A percentile compares a stretch with the other conserved stretches of the same genome.
Evolutionary conservation across 441 rosid species (phyloP).

Genomic region (Bruguiera hainesii): DNA sequence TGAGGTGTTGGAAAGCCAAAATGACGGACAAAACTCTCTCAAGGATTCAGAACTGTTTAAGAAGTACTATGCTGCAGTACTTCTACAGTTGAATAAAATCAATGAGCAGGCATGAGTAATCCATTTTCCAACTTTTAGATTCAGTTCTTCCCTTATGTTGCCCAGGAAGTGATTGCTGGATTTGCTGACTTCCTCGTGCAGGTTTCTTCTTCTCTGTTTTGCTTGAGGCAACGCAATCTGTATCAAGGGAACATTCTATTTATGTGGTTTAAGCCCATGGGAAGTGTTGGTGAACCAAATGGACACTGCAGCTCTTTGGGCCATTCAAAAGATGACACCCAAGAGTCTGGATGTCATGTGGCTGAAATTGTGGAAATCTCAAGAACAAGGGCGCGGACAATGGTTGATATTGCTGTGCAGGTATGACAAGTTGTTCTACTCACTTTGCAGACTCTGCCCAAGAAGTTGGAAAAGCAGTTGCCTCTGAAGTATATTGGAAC

Average conservation of each 20-base stretch:
- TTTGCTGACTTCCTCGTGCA: conserved; percentile 24
- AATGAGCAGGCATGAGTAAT: conserved; percentile 59
- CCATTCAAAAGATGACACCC: conserved; percentile 27
- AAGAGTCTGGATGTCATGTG: conserved; percentile 69
- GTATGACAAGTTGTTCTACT: conserved; percentile 29
- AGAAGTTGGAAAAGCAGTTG: too few relatives aligned
- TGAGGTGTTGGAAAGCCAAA: conserved; percentile 47
- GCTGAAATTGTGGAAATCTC: conserved; percentile 75
- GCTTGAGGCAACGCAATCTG: conserved; percentile 48
- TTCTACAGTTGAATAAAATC: conserved; percentile 65
- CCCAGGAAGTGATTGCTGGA: conserved; percentile 2
- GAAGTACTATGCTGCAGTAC: conserved; percentile 66
- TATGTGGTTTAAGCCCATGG: conserved; percentile 37
- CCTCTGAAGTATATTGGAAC: background rate
- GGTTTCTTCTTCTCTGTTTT: conserved; percentile 60
- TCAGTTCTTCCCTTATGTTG: conserved; percentile 7
- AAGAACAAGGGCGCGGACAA: conserved; percentile 60
- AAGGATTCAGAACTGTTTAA: conserved; percentile 60
- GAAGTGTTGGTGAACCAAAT: conserved; percentile 29
- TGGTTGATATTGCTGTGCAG: conserved; percentile 92
- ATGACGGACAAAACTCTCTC: conserved; percentile 38
- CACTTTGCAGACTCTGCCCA: background rate
- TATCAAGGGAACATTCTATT: conserved; percentile 38
- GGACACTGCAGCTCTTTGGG: conserved; percentile 29
- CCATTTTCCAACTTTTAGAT: conserved; percentile 12